Evolutionary conservation across 2,329 filamentous ascomycete genomes (phyloP), one percentile per base, ranked within the genome.

Genomic region (Colletotrichum theobromicola): DNA sequence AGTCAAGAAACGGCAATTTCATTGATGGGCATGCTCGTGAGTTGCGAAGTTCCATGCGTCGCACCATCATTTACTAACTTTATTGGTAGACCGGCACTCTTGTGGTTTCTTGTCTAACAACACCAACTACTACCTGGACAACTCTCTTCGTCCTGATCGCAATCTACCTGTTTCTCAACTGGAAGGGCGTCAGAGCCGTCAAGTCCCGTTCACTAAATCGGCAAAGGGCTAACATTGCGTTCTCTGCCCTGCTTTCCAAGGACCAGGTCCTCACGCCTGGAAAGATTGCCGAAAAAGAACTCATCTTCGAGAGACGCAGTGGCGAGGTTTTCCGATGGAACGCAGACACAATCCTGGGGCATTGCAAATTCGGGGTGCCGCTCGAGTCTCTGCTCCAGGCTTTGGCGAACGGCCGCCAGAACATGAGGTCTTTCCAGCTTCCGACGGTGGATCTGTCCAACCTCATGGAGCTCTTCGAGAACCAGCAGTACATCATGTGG

Each of bases 1-100:
- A 75, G 72, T 28, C 72, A 75, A 63, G 72, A 75, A 35, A 75
- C 72, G 3, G 72, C 72, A 13, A 75, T 75, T 5, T 75, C 72
- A 21, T 7, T 75, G 0, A 72, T 75, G 57, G 72, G 72, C 34
- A 75, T 75, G 72, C 53, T 75, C n/a, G 72, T 75, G 30, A 34
- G 68, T 66, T 46, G n/a, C 30, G 24, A 7, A 28, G 2, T 21
- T 5, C 5, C 3, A 2, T 10, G 34, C 0, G 28, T 21, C 16
- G 12, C 30, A 26, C 4, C 4, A 9, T 0, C n/a, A 9, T n/a
- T 28, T 26, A 3, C 32, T 61, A 3, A 57, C 15, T 12, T 8
- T 6, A 10, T 12, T 3, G 3, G 7, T 21, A 74, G 72, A 30
- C 63, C 2, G 72, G 72, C 16, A 75, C 72, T 2, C 24, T 63